A percentile compares a stretch with the other conserved stretches of the same genome.
These are phyloP conservation scores for Exsudoporus floridanus DNA, from an alignment of 1,284 basidiomycete species.

Conservation along the genomic window DNA sequence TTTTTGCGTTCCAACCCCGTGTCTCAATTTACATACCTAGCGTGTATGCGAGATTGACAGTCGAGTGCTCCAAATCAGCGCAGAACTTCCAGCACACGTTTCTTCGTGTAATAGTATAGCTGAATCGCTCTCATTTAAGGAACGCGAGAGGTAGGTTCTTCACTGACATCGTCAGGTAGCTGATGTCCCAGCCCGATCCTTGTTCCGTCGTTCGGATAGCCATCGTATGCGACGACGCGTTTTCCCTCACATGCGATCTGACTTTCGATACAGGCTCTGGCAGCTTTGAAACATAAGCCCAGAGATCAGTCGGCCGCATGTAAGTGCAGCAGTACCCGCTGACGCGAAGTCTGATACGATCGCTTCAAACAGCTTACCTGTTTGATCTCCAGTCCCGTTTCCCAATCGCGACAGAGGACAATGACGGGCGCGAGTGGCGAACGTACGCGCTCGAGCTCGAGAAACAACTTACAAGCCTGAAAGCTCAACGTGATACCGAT, in stretches of 20 bases:
- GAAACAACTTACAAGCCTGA: slow-evolving; percentile 21
- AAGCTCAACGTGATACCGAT: slow-evolving; percentile 22
- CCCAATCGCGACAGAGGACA: slow-evolving; percentile 6
- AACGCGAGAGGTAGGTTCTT: too few relatives aligned
- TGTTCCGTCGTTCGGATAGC: slow-evolving; percentile 22
- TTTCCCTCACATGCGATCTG: not conserved
- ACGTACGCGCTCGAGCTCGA: slow-evolving; percentile 32
- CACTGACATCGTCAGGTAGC: too few relatives aligned
- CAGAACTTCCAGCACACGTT: not conserved
- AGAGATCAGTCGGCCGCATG: slow-evolving; percentile 23
- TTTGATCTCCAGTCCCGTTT: slow-evolving; percentile 31
- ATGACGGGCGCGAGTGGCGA: slow-evolving; percentile 20
- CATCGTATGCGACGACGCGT: slow-evolving; percentile 17
- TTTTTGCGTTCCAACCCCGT: not conserved
- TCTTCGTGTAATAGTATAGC: too few relatives aligned
- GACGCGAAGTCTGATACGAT: not conserved
- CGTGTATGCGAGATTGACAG: not conserved
- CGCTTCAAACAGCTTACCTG: slow-evolving; percentile 27
- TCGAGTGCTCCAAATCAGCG: not conserved
- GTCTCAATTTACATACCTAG: not conserved
- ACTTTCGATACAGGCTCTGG: slow-evolving; percentile 20
- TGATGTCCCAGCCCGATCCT: slow-evolving; percentile 15
- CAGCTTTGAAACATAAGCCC: slow-evolving; percentile 29
- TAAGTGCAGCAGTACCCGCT: slow-evolving; percentile 9
- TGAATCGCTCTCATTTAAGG: too few relatives aligned